Evolutionary conservation across 352 stramenopile species (phyloP).

Genomic region (Phytophthora pinifolia): DNA sequence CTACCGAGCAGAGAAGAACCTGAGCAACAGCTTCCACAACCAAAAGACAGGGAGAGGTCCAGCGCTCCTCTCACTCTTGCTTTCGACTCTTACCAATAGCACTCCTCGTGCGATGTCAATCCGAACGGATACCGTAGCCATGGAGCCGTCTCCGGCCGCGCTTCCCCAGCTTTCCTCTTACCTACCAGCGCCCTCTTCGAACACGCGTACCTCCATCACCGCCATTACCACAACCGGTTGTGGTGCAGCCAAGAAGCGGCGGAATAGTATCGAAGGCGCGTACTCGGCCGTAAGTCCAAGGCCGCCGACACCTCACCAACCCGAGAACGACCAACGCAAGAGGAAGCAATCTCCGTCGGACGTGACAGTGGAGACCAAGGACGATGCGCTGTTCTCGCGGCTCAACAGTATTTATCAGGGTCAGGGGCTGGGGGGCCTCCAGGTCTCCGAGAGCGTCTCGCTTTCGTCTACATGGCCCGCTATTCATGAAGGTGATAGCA

Average conservation of each 20-base stretch:
- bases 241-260: slow-evolving; percentile 16
- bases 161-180: slow-evolving; percentile 30
- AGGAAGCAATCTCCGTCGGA: slow-evolving; percentile 13
- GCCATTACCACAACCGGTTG: slow-evolving; percentile 11
- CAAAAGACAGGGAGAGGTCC: slow-evolving; percentile 6
- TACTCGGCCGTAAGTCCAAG: slow-evolving; percentile 17
- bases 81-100: slow-evolving; percentile 8
- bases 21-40: slow-evolving; percentile 6
- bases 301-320: neutral
- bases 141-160: slow-evolving; percentile 10
- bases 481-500: slow-evolving; percentile 13
- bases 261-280: slow-evolving; percentile 24
- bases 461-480: slow-evolving; percentile 22
- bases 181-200: slow-evolving; percentile 15
- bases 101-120: slow-evolving; percentile 1
- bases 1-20: slow-evolving; percentile 13
- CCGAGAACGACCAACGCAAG: slow-evolving; percentile 16
- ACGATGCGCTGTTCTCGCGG: slow-evolving; percentile 4
- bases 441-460: slow-evolving; percentile 8
- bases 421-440: slow-evolving; percentile 5
- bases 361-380: neutral
- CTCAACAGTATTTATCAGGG: slow-evolving; percentile 17
- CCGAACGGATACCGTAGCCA: neutral
- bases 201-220: slow-evolving; percentile 9
- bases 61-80: slow-evolving; percentile 16